These are phyloP conservation scores for Zygosaccharomyces siamensis DNA, from an alignment of 805 yeast species.

Conservation along the genomic window DNA sequence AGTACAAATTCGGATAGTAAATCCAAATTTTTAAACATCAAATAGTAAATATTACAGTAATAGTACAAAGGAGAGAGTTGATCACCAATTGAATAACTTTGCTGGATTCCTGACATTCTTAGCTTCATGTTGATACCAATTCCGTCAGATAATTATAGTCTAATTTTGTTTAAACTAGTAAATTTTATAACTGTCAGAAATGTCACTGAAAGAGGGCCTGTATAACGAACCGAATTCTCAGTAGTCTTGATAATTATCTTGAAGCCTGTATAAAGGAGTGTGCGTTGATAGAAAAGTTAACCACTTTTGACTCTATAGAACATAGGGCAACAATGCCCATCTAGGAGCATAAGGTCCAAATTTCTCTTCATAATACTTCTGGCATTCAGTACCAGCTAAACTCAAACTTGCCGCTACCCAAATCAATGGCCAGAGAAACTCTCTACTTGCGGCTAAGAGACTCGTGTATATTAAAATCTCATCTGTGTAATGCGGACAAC, in stretches of 20 bases:
- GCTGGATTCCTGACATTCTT: not conserved
- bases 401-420: slow-evolving; percentile 45
- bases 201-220: too few relatives aligned
- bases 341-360: slow-evolving; percentile 19
- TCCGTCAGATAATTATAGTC: not conserved
- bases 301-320: slow-evolving; percentile 4
- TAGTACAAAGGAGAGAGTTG: not conserved
- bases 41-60: not conserved
- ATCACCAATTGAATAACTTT: not conserved
- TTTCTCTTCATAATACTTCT: slow-evolving; percentile 39
- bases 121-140: not conserved
- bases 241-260: too few relatives aligned
- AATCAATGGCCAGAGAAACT: slow-evolving; percentile 22
- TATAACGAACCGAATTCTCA: too few relatives aligned
- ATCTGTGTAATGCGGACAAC: slow-evolving; percentile 68
- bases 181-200: too few relatives aligned
- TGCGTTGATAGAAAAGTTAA: not conserved
- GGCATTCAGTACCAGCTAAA: slow-evolving; percentile 51
- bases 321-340: slow-evolving; percentile 21
- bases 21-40: not conserved
- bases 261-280: too few relatives aligned
- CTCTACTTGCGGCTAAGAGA: slow-evolving; percentile 18
- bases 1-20: too few relatives aligned
- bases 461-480: slow-evolving; percentile 54
- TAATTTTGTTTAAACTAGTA: too few relatives aligned